Evolutionary conservation across 345 rosid species (phyloP).

Genomic region (Gossypium australe): DNA sequence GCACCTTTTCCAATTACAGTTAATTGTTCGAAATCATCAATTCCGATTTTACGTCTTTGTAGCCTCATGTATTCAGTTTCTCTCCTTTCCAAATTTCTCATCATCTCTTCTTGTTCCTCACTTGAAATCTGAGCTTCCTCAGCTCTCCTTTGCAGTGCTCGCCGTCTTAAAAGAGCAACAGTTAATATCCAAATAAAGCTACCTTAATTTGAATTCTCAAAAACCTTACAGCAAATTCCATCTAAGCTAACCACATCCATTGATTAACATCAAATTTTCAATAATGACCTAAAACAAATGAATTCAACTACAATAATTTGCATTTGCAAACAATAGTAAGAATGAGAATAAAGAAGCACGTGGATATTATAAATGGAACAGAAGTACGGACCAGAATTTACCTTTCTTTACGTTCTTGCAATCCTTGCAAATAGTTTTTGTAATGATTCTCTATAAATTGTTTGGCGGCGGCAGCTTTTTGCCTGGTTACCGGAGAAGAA

Average conservation of each 20-base stretch:
- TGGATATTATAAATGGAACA: background rate
- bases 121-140: slow-evolving; percentile 77
- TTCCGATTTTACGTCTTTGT: slow-evolving; percentile 93
- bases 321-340: background rate
- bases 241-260: background rate
- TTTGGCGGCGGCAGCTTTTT: slow-evolving; percentile 96
- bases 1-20: slow-evolving; percentile 94
- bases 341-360: background rate
- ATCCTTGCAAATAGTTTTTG: slow-evolving; percentile 84
- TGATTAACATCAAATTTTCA: background rate
- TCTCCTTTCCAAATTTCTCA: slow-evolving; percentile 76
- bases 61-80: slow-evolving; percentile 92
- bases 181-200: background rate
- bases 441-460: slow-evolving; percentile 98
- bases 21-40: slow-evolving; percentile 88
- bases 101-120: slow-evolving; percentile 87
- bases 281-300: background rate
- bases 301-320: background rate
- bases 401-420: slow-evolving; percentile 95
- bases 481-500: slow-evolving; percentile 92
- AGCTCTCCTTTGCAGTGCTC: slow-evolving; percentile 72
- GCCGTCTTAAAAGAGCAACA: slow-evolving; percentile 46
- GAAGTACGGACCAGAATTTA: slow-evolving; percentile 13
- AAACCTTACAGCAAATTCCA: background rate
- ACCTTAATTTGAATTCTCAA: background rate